A percentile compares a stretch with the other conserved stretches of the same genome.
Evolutionary conservation across 2,329 filamentous ascomycete genomes (phyloP).

Genomic region (Sporothrix variecibatus): DNA sequence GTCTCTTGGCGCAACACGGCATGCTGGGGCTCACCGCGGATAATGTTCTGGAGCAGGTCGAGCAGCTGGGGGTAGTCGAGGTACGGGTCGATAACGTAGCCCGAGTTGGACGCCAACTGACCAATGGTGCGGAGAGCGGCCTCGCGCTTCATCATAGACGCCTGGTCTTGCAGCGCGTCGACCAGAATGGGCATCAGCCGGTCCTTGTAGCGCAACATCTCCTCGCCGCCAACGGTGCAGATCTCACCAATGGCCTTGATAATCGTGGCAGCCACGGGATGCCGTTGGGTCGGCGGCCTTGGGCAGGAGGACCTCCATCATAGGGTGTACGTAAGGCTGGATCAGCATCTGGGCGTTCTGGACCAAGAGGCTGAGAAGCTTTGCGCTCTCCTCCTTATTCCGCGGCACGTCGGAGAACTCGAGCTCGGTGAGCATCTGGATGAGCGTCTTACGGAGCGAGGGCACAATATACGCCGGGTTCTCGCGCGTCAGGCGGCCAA

Average conservation of each 20-base stretch:
- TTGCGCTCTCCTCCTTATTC: slow-evolving; percentile 95
- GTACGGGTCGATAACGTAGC: slow-evolving; percentile 96
- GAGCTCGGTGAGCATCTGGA: slow-evolving; percentile 93
- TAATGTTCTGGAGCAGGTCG: slow-evolving; percentile 89
- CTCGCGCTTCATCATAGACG: slow-evolving; percentile 85
- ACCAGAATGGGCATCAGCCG: slow-evolving; percentile 94
- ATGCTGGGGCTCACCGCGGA: slow-evolving; percentile 83
- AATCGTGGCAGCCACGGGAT: slow-evolving; percentile 88
- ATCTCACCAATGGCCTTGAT: slow-evolving; percentile 92
- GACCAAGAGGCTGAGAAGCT: slow-evolving; percentile 87
- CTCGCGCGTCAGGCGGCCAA: slow-evolving; percentile 84
- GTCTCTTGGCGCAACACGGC: slow-evolving; percentile 87
- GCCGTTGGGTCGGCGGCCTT: slow-evolving; percentile 85
- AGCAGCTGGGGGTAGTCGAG: slow-evolving; percentile 92
- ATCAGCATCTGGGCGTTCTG: slow-evolving; percentile 91
- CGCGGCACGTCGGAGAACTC: slow-evolving; percentile 92
- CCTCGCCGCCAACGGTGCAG: slow-evolving; percentile 87
- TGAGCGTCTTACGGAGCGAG: slow-evolving; percentile 87
- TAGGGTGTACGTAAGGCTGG: slow-evolving; percentile 94
- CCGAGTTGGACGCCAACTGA: slow-evolving; percentile 91
- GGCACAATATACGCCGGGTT: slow-evolving; percentile 98
- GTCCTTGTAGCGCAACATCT: slow-evolving; percentile 90
- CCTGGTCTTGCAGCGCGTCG: slow-evolving; percentile 89
- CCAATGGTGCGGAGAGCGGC: slow-evolving; percentile 88
- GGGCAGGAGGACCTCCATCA: slow-evolving; percentile 90